Conservation (phyloP, 768 basidiomycete species). For the Trametopsis cervina region DNA sequence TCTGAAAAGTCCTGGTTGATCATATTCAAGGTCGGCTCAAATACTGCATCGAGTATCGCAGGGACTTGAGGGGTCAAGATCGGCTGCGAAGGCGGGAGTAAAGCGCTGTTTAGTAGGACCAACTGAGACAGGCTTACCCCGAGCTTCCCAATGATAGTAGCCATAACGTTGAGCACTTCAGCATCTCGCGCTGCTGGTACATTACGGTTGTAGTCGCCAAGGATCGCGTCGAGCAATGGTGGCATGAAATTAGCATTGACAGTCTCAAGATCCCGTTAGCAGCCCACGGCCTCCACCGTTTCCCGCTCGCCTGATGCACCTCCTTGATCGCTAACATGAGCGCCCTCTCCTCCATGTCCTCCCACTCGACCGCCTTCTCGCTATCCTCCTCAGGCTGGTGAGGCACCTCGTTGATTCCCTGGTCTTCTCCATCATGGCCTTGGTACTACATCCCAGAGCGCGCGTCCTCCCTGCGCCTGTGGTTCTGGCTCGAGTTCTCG, state of each 20-base stretch:
- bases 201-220: slow-evolving; percentile 96
- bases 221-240: slow-evolving; percentile 89
- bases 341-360: slow-evolving; percentile 42
- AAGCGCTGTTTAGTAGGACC: too few species aligned
- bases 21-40: slow-evolving; percentile 96
- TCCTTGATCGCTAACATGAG: slow-evolving; percentile 46
- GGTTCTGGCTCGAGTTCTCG: slow-evolving; percentile 1
- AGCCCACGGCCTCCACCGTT: slow-evolving; percentile 25
- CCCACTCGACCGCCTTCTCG: slow-evolving; percentile 20
- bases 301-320: slow-evolving; percentile 32
- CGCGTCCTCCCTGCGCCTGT: slow-evolving; percentile 24
- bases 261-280: slow-evolving; percentile 71
- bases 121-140: slow-evolving; percentile 66
- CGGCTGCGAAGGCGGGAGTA: slow-evolving; percentile 47
- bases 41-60: slow-evolving; percentile 92
- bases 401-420: slow-evolving; percentile 26
- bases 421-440: slow-evolving; percentile 55
- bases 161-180: slow-evolving; percentile 96
- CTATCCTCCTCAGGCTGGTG: slow-evolving; percentile 13
- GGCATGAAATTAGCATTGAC: slow-evolving; percentile 93
- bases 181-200: slow-evolving; percentile 92
- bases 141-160: slow-evolving; percentile 82
- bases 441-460: slow-evolving; percentile 62
- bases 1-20: slow-evolving; percentile 99
- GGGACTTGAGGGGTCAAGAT: slow-evolving; percentile 91